Percentiles rank a stretch among this genome's conserved stretches.
phyloP scores from a whole-genome alignment of 2,329 filamentous ascomycete species.

The Hymenoscyphus fraxineus region DNA sequence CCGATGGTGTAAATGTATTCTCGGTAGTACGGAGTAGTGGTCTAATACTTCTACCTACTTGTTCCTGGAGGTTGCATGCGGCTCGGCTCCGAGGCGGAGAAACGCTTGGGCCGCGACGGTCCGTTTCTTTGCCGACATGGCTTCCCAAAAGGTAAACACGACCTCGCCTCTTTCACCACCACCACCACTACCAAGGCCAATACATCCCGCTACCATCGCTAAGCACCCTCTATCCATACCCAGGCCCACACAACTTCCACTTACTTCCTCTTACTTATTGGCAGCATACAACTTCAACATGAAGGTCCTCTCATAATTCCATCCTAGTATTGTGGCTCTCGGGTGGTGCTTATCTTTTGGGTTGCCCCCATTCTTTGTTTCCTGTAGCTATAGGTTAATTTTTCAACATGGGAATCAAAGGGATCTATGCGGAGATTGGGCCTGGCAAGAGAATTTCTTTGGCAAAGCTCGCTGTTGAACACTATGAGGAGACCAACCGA shows the following conservation, averaged over 20 bases:
- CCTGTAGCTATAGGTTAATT: background rate
- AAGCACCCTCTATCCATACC: background rate
- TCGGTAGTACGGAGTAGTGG: too few relatives aligned
- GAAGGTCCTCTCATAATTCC: background rate
- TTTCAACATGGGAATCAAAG: constrained; percentile 61
- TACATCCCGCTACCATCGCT: background rate
- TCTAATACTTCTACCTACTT: too few relatives aligned
- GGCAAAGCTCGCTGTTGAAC: constrained; percentile 74
- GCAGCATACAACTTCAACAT: background rate
- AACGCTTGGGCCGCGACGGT: too few relatives aligned
- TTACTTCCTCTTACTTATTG: background rate
- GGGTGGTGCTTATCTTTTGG: background rate
- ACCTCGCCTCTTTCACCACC: background rate
- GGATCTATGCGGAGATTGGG: constrained; percentile 88
- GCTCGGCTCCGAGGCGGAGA: too few relatives aligned
- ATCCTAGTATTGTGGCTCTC: background rate
- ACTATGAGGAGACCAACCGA: constrained; percentile 64
- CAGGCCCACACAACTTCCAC: background rate
- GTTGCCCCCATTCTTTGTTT: background rate
- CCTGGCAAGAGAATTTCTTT: constrained; percentile 75
- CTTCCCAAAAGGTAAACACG: background rate
- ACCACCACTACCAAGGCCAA: background rate
- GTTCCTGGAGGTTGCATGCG: too few relatives aligned
- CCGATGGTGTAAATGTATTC: background rate
- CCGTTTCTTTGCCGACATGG: constrained; percentile 5